Conservation (phyloP, 1,284 basidiomycete genomes). For the Farysia itapuensis region DNA sequence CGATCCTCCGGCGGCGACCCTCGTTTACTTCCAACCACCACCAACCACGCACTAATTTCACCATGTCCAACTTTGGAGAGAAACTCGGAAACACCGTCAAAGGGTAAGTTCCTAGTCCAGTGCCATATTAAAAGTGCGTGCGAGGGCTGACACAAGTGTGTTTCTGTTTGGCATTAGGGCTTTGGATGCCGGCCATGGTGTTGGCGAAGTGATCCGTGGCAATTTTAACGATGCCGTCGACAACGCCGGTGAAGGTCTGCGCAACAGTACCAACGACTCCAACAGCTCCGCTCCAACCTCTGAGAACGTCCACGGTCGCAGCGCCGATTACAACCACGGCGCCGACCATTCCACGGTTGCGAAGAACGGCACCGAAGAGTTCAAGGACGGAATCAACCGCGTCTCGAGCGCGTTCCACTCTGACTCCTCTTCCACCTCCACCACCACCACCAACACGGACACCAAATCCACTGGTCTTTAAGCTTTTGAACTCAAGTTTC, state of each 20-base stretch:
- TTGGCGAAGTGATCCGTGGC: conserved; percentile 44
- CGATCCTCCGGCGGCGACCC: too few species aligned
- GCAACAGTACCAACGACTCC: conserved; percentile 1
- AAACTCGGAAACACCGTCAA: conserved; percentile 40
- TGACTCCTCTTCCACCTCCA: not conserved
- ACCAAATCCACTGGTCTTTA: too few species aligned
- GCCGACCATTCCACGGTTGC: conserved; percentile 14
- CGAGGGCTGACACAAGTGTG: too few species aligned
- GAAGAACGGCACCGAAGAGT: conserved; percentile 12
- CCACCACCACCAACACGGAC: not conserved
- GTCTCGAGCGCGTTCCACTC: not conserved
- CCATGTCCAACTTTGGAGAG: conserved; percentile 17
- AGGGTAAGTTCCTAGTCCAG: conserved; percentile 26
- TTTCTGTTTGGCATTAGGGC: conserved; percentile 8
- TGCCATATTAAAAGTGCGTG: too few species aligned
- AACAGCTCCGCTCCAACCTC: not conserved
- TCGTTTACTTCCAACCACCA: too few species aligned
- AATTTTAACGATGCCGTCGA: conserved; percentile 43
- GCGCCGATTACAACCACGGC: conserved; percentile 9
- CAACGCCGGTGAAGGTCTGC: conserved; percentile 35
- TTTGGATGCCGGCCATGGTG: conserved; percentile 33
- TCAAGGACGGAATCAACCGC: conserved; percentile 15
- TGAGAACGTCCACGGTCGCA: conserved; percentile 5
- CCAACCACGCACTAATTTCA: too few species aligned
- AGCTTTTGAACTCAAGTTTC: too few species aligned